Base-by-base conservation (phyloP, 805 yeast species). In the Cephaloascus fragrans region DNA sequence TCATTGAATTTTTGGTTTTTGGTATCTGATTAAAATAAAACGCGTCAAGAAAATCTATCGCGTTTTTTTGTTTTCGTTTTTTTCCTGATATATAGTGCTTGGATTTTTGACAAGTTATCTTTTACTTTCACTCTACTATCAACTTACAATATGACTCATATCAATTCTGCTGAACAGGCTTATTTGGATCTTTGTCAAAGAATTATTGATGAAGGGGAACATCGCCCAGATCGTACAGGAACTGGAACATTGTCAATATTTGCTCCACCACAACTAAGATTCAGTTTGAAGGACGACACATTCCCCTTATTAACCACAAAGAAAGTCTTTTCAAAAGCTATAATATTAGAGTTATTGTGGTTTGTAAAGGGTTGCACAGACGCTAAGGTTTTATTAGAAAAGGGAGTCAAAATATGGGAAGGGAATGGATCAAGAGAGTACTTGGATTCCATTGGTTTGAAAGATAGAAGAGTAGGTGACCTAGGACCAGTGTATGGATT, bases 401-500 rank as follows among this genome's bases (percentile, higher is more conserved):
- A 81, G 48, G 96, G 95, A 28, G 94, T 93, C n/a, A 89, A 79
- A 53, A 93, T 93, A 40, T 93, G 99, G 99, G 98, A 93, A 58
- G 98, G 98, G 15, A 93, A 93, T 57, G 98, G 97, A 9, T 84
- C 95, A 29, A 70, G 97, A 44, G 96, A 87, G 58, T 93, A 77
- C 56, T 66, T 93, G 39, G 97, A 93, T 56, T 71, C 76, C 3
- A 62, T 88, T 29, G 98, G 97, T 1, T 71, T 93, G 35, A 71
- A 71, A 0, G 69, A 83, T 42, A 78, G 96, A 55, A 69, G 88
- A 42, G 96, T 78, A 50, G 97, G 97, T 40, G 99, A 93, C 61
- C 61, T 93, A 49, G 99, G 99, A 1, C 98, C 99, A 1, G 97
- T 93, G 2, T 93, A 93, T 57, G 99, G 99, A 0, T 93, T 93